Conservation (phyloP, 2,329 filamentous ascomycete species). For the Seiridium cupressi region DNA sequence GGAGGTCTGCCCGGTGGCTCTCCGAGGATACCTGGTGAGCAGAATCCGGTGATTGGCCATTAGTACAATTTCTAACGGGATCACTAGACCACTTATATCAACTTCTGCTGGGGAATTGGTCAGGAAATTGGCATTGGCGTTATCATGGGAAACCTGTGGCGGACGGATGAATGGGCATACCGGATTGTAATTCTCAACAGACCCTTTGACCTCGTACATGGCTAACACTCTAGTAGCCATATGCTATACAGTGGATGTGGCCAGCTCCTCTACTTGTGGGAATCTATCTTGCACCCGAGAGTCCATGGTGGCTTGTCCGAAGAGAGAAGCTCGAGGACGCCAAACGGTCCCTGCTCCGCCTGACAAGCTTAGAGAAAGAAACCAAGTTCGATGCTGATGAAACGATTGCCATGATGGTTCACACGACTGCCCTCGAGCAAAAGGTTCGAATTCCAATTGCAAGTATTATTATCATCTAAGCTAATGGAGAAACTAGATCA, state of each 20-base stretch:
- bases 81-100: constrained; percentile 64
- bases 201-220: no score
- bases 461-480: constrained; percentile 16
- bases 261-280: constrained; percentile 65
- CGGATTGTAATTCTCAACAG: constrained; percentile 31
- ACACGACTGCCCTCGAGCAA: constrained; percentile 79
- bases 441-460: constrained; percentile 24
- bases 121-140: constrained; percentile 74
- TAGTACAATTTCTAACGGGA: no score
- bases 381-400: constrained; percentile 78
- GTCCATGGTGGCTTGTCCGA: constrained; percentile 75
- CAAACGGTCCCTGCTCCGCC: constrained; percentile 61
- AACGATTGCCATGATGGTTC: constrained; percentile 88
- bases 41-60: no score
- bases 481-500: constrained; percentile 43
- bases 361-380: constrained; percentile 60
- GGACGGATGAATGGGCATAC: constrained; percentile 67
- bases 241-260: constrained; percentile 78
- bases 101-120: constrained; percentile 76
- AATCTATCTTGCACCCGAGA: constrained; percentile 68
- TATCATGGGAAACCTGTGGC: constrained; percentile 64
- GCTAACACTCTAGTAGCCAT: constrained; percentile 39
- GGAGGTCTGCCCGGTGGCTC: constrained; percentile 70
- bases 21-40: constrained; percentile 55
- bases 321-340: constrained; percentile 63